Conservation (phyloP, 1,284 basidiomycete genomes). For the Sporisorium graminicola region DNA sequence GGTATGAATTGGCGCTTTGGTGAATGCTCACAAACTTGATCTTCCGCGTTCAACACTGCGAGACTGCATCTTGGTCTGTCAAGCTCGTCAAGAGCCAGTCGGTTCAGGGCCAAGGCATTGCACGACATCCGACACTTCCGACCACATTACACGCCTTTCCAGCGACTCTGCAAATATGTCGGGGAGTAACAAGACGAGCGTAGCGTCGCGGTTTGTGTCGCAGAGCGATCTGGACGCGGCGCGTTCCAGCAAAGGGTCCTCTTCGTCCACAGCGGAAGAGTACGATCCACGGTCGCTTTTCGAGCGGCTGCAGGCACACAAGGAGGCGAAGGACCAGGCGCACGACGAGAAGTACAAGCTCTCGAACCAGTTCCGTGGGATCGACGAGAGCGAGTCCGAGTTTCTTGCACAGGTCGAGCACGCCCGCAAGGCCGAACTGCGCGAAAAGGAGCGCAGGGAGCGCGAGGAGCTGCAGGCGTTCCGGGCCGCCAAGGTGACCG, state of each 20-base stretch:
- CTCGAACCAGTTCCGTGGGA: slow-evolving; percentile 65
- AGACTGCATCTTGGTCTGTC: background rate
- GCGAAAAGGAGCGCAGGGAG: slow-evolving; percentile 29
- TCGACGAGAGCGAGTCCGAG: slow-evolving; percentile 62
- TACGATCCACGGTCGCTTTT: slow-evolving; percentile 55
- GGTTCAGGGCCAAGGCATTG: too few relatives aligned
- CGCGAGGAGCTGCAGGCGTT: slow-evolving; percentile 53
- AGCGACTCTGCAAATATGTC: background rate
- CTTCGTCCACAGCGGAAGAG: slow-evolving; percentile 4
- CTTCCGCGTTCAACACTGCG: too few relatives aligned
- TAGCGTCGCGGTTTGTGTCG: slow-evolving; percentile 45
- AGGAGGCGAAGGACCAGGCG: slow-evolving; percentile 60
- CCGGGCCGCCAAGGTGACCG: slow-evolving; percentile 4
- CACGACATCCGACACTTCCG: too few relatives aligned
- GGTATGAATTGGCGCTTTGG: background rate
- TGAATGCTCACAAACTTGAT: background rate
- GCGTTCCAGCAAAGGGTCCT: too few relatives aligned
- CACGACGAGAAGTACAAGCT: slow-evolving; percentile 63
- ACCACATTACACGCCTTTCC: too few relatives aligned
- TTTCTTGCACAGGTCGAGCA: slow-evolving; percentile 58
- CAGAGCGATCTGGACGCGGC: slow-evolving; percentile 29
- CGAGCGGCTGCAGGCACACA: slow-evolving; percentile 57
- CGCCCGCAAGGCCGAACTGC: slow-evolving; percentile 34
- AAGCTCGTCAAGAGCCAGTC: background rate
- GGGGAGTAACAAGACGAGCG: background rate